These are phyloP conservation scores for Suillus sp. DNA, from an alignment of 768 basidiomycete genomes.

Conservation along the genomic window DNA sequence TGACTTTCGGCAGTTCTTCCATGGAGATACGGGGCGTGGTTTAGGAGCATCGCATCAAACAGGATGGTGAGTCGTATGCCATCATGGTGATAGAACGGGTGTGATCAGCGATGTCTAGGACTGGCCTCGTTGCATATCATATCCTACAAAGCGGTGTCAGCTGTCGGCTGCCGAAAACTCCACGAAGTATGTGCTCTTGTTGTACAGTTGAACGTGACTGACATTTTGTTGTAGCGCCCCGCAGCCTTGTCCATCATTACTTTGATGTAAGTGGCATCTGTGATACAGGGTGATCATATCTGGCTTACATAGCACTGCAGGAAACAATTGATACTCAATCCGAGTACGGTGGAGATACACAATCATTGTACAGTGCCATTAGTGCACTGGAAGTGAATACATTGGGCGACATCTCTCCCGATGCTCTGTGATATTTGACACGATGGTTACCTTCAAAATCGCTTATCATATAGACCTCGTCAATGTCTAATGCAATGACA, in stretches of 20 bases:
- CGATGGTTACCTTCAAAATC: neutral
- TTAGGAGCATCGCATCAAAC: slow-evolving; percentile 98
- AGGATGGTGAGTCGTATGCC: slow-evolving; percentile 69
- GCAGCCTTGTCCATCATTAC: slow-evolving; percentile 86
- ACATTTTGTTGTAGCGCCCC: slow-evolving; percentile 59
- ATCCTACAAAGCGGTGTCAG: slow-evolving; percentile 88
- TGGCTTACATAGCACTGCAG: slow-evolving; percentile 36
- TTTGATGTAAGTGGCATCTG: slow-evolving; percentile 71
- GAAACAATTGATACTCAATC: slow-evolving; percentile 75
- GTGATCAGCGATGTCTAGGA: slow-evolving; percentile 46
- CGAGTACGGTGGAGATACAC: slow-evolving; percentile 72
- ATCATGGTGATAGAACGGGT: neutral
- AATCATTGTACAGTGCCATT: slow-evolving; percentile 61
- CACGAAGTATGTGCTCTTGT: slow-evolving; percentile 66
- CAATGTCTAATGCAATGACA: neutral
- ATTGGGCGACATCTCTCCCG: slow-evolving; percentile 70
- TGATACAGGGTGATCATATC: neutral
- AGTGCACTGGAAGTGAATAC: slow-evolving; percentile 58
- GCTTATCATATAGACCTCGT: neutral
- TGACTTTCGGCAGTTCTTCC: slow-evolving; percentile 71
- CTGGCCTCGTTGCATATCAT: slow-evolving; percentile 87
- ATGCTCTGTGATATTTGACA: slow-evolving; percentile 51
- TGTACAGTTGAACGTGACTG: neutral
- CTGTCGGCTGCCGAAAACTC: slow-evolving; percentile 92
- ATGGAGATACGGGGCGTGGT: slow-evolving; percentile 89